phyloP scores from a whole-genome alignment of 257 asterid genomes.

The Primulina tabacum region DNA sequence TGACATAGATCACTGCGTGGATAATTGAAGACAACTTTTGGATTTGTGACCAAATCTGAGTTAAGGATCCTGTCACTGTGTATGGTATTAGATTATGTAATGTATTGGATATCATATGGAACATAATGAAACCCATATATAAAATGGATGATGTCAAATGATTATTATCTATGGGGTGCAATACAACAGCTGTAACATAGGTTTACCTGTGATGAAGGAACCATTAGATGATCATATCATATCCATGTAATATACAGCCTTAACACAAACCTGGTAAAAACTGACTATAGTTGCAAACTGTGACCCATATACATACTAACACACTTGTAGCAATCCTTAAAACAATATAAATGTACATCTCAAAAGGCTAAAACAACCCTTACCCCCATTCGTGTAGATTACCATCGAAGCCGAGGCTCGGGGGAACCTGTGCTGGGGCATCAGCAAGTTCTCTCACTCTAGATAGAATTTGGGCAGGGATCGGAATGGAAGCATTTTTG shows the following conservation, averaged over 20 bases:
- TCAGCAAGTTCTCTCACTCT: conserved; percentile 90
- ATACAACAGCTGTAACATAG: neutral
- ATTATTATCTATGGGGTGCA: neutral
- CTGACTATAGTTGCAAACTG: neutral
- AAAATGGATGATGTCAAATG: too few species aligned
- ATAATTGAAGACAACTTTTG: too few species aligned
- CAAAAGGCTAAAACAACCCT: neutral
- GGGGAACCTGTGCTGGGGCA: conserved; percentile 52
- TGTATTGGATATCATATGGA: too few species aligned
- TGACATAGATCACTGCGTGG: too few species aligned
- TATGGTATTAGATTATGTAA: too few species aligned
- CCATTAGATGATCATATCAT: neutral
- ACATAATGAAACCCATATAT: too few species aligned
- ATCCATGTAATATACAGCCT: neutral
- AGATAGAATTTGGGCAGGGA: conserved; percentile 71
- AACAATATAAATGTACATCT: neutral
- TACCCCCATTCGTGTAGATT: neutral
- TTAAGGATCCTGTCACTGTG: too few species aligned
- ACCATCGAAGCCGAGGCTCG: conserved; percentile 28
- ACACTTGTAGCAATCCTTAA: neutral
- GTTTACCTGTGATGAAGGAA: neutral
- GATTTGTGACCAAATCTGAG: too few species aligned
- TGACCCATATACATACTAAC: neutral
- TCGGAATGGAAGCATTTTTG: conserved; percentile 65
- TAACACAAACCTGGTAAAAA: neutral